phyloP scores from a whole-genome alignment of 148 eudicot genomes.

The Polygonum aviculare region DNA sequence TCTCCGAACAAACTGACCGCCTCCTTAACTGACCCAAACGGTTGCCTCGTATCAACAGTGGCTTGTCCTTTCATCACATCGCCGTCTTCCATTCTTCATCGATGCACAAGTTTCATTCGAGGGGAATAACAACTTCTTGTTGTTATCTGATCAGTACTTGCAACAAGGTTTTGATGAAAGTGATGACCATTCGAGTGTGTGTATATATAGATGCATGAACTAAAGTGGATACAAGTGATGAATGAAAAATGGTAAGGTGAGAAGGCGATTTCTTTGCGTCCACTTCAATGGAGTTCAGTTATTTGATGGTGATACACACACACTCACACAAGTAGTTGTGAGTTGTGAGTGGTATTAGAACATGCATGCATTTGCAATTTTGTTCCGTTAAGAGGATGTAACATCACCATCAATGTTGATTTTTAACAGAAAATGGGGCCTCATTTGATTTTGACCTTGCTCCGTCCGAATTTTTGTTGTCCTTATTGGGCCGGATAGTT shows the following conservation, averaged over 20 bases:
- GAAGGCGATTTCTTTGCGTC: constrained; percentile 59
- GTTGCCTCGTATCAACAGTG: constrained; percentile 56
- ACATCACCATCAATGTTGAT: background rate
- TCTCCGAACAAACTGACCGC: constrained; percentile 79
- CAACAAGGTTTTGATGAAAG: constrained; percentile 9
- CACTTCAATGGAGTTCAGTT: constrained; percentile 69
- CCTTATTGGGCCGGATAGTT: background rate
- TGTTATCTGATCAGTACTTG: background rate
- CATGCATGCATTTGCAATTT: background rate
- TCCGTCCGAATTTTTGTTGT: background rate
- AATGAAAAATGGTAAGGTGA: background rate
- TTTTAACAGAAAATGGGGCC: background rate
- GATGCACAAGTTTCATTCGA: background rate
- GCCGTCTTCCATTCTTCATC: constrained; percentile 23
- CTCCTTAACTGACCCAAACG: constrained; percentile 73
- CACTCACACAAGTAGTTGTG: background rate
- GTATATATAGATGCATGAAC: background rate
- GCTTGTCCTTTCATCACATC: constrained; percentile 54
- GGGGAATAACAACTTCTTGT: background rate
- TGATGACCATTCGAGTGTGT: constrained; percentile 10
- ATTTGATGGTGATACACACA: constrained; percentile 13
- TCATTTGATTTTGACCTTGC: constrained; percentile 17
- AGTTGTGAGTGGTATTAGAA: constrained; percentile 5
- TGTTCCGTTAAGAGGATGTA: constrained; percentile 21
- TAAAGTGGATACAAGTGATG: background rate